Evolutionary conservation across 2,329 filamentous ascomycete genomes (phyloP), one percentile per base, ranked within the genome.

Genomic region (Albifimbria verrucaria): DNA sequence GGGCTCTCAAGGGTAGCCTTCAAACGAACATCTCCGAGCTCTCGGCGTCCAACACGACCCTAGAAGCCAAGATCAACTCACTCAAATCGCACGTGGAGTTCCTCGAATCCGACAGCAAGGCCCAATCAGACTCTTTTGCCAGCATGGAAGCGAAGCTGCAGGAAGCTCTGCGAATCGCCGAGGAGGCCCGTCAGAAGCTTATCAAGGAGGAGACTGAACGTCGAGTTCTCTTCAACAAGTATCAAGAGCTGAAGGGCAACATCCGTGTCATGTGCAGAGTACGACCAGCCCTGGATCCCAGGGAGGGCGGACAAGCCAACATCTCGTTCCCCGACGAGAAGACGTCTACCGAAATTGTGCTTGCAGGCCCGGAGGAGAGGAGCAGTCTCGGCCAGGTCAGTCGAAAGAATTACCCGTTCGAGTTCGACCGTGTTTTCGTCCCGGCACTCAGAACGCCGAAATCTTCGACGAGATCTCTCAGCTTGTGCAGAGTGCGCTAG

Each of bases 231-330:
- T 96, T 97, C 76, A 97, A 97, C 72, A 94, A 96, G 69, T 93
- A 99, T 46, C 92, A 99, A 68, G 94, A 99, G 66, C 82, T 99
- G 55, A 97, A 96, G 70, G 94, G 94, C 63, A 99, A 99, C 67
- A 99, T 99, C 64, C 88, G 94, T 20, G 94, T 99, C 59, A 99
- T 99, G 84, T 97, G 93, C 66, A 86, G 94, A 67, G 93, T 97
- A 24, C 87, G 95, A 41, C 94, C 94, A 1, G 77, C 87, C 0
- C 76, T 89, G 21, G 77, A 77, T 22, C 61, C 70, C 1, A 70
- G 75, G 1, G 86, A 89, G 53, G 85, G 86, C 7, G 79, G 85
- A 22, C 77, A 83, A 12, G 91, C 93, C 3, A 82, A 83, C 49
- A 89, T 97, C 58, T 78, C 82, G 2, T 96, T 90, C 59, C 92